phyloP scores from a whole-genome alignment of 805 yeast genomes.

The Saccharomycopsis amapae region DNA sequence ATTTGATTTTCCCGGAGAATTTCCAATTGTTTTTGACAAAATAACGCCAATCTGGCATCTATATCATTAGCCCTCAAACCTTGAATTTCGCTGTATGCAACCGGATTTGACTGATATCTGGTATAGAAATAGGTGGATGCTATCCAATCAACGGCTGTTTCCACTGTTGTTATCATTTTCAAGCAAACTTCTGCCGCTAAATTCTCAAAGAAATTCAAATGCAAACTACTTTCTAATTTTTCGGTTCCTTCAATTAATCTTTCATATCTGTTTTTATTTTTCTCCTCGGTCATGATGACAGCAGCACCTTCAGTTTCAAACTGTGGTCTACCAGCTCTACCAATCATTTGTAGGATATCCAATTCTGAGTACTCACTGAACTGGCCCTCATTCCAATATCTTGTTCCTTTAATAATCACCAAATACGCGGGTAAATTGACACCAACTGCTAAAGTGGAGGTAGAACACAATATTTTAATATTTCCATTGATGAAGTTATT shows the following conservation, averaged over 20 bases:
- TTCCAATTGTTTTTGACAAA: conserved; percentile 30
- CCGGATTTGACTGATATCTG: conserved; percentile 35
- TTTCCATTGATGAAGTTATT: conserved; percentile 36
- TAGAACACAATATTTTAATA: conserved; percentile 42
- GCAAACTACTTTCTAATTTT: conserved; percentile 41
- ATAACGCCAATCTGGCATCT: conserved; percentile 30
- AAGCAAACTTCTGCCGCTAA: conserved; percentile 39
- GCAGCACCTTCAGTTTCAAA: conserved; percentile 46
- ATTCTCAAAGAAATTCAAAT: conserved; percentile 34
- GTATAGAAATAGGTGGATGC: conserved; percentile 43
- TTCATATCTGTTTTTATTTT: conserved; percentile 33
- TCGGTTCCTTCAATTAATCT: conserved; percentile 36
- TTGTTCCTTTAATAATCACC: conserved; percentile 57
- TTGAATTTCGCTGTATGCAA: conserved; percentile 31
- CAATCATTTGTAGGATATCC: conserved; percentile 57
- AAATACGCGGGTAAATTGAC: conserved; percentile 55
- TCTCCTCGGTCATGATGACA: conserved; percentile 39
- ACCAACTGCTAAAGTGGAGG: conserved; percentile 56
- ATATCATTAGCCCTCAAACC: conserved; percentile 20
- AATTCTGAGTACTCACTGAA: conserved; percentile 47
- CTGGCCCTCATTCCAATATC: conserved; percentile 45
- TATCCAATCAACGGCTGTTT: conserved; percentile 41
- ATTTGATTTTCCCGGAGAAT: conserved; percentile 31
- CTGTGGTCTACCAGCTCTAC: conserved; percentile 59
- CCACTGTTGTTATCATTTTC: conserved; percentile 32